phyloP scores from a whole-genome alignment of 495 filamentous ascomycete genomes.

The Chaetomium fimeti region DNA sequence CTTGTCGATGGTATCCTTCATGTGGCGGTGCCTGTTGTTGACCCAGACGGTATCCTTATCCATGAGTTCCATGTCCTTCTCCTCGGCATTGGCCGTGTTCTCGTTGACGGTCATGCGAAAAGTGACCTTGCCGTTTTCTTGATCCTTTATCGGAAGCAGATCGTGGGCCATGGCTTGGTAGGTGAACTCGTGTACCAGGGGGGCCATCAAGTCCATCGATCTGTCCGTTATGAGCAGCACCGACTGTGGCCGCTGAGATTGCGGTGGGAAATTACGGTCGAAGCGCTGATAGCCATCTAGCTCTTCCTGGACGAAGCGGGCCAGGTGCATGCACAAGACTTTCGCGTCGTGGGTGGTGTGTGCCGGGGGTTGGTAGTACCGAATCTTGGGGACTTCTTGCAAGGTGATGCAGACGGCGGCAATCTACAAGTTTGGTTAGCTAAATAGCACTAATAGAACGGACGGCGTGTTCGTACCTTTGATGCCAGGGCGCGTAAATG shows the following conservation, averaged over 20 bases:
- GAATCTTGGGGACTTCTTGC: conserved; percentile 85
- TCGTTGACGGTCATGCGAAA: conserved; percentile 78
- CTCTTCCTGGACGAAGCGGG: conserved; percentile 87
- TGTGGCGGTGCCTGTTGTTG: conserved; percentile 87
- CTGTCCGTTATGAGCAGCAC: conserved; percentile 85
- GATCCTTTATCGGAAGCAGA: conserved; percentile 77
- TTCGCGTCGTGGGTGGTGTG: conserved; percentile 78
- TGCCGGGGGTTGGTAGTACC: conserved; percentile 73
- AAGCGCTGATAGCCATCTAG: conserved; percentile 80
- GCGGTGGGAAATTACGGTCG: conserved; percentile 80
- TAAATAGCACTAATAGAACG: not conserved
- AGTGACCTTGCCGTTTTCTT: conserved; percentile 68
- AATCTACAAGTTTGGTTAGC: conserved; percentile 57
- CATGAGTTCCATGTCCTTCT: conserved; percentile 84
- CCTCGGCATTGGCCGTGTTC: conserved; percentile 61
- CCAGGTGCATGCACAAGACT: conserved; percentile 81
- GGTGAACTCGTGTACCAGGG: conserved; percentile 91
- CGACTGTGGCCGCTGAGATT: conserved; percentile 73
- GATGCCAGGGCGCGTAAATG: conserved; percentile 82
- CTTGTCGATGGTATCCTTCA: conserved; percentile 96
- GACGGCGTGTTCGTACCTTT: conserved; percentile 59
- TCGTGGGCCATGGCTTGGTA: conserved; percentile 98
- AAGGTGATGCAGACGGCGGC: conserved; percentile 78
- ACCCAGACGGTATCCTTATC: conserved; percentile 94
- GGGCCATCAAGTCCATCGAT: conserved; percentile 85